phyloP scores from a whole-genome alignment of 176 grass and related monocot genomes.

The Oryza brachyantha region DNA sequence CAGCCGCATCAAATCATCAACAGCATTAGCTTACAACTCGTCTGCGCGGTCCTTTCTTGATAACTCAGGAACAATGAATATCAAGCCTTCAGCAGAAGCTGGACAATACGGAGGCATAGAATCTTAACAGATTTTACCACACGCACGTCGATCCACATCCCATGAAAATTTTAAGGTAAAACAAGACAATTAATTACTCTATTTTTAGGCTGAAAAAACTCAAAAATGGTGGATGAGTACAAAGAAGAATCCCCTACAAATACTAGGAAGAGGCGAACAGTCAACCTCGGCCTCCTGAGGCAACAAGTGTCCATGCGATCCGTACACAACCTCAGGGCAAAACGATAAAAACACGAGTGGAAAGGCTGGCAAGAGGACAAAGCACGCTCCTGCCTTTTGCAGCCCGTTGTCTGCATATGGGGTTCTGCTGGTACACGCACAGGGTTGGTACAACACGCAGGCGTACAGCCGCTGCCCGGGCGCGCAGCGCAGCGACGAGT shows the following conservation, averaged over 20 bases:
- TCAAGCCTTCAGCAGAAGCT: not conserved
- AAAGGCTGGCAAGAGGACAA: not conserved
- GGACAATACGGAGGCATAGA: not conserved
- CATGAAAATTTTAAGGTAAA: not conserved
- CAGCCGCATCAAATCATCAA: not conserved
- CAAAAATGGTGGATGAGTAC: not conserved
- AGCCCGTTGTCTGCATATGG: not conserved
- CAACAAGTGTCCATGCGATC: constrained; percentile 2
- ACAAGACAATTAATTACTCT: not conserved
- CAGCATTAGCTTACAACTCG: not conserved
- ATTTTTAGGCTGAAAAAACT: not conserved
- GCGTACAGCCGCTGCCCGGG: not conserved
- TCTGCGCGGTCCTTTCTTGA: too few species aligned
- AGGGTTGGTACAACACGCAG: too few species aligned
- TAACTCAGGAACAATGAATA: too few species aligned
- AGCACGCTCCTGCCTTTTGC: not conserved
- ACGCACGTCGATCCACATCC: not conserved
- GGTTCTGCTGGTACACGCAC: not conserved
- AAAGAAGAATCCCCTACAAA: not conserved
- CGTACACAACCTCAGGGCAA: not conserved
- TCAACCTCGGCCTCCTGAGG: too few species aligned
- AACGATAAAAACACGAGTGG: not conserved
- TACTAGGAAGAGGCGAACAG: too few species aligned
- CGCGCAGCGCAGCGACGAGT: too few species aligned
- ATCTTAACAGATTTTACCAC: not conserved